These are phyloP conservation scores for Cladophialophora exuberans DNA, from an alignment of 2,329 filamentous ascomycete species.

Conservation along the genomic window DNA sequence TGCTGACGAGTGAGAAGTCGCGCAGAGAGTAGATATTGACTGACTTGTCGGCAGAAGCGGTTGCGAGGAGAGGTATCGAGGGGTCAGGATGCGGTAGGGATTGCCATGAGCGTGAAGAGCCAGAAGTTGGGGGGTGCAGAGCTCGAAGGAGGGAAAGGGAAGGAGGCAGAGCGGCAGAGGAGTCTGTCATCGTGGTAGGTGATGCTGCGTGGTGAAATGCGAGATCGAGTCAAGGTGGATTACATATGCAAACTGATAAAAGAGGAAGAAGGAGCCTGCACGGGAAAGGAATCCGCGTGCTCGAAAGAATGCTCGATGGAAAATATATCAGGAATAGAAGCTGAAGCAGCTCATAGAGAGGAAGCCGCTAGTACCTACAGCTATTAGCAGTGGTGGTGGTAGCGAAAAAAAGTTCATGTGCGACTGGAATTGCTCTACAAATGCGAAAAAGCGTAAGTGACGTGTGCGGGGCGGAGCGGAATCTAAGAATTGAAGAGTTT, in stretches of 20 bases:
- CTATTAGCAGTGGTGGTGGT: not conserved
- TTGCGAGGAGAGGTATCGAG: conserved; percentile 83
- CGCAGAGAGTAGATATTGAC: conserved; percentile 88
- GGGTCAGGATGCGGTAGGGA: conserved; percentile 74
- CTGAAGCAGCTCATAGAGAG: no score
- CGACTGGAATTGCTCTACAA: not conserved
- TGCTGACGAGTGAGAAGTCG: conserved; percentile 76
- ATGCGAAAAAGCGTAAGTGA: conserved; percentile 7
- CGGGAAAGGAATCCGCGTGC: not conserved
- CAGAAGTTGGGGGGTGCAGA: conserved; percentile 30
- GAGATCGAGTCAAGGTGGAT: not conserved
- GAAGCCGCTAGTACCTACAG: not conserved
- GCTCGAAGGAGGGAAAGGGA: conserved; percentile 23
- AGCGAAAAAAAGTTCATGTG: not conserved
- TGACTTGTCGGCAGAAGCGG: conserved; percentile 81
- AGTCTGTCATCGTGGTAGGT: conserved; percentile 12
- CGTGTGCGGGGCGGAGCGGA: conserved; percentile 10
- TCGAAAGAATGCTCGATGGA: not conserved
- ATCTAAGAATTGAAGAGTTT: no score
- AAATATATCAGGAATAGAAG: not conserved
- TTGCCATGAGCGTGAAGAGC: conserved; percentile 72
- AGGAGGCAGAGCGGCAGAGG: conserved; percentile 8
- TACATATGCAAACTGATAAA: not conserved
- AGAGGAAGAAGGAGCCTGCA: no score
- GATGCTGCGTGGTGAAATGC: no score